phyloP scores from a whole-genome alignment of 768 basidiomycete species.

The Chalciporus sphaerocephalus region DNA sequence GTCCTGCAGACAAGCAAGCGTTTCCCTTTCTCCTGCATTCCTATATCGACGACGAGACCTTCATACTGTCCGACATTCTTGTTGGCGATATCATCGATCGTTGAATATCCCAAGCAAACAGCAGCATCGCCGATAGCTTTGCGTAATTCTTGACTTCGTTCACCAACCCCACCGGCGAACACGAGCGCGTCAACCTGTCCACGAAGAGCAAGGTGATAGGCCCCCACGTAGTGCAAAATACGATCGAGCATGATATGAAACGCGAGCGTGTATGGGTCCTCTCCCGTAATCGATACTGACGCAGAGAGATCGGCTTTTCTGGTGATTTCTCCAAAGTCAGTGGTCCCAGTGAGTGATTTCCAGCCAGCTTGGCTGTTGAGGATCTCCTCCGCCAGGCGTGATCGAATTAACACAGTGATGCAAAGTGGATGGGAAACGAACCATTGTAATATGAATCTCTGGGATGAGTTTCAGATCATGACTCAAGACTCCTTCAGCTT shows the following conservation, averaged over 20 bases:
- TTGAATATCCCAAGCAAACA: constrained; percentile 57
- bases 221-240: constrained; percentile 65
- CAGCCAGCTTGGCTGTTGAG: constrained; percentile 75
- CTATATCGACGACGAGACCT: constrained; percentile 32
- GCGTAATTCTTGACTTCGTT: constrained; percentile 61
- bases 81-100: constrained; percentile 48
- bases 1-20: constrained; percentile 60
- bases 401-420: constrained; percentile 1
- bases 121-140: constrained; percentile 50
- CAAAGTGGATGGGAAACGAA: constrained; percentile 10
- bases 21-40: constrained; percentile 18
- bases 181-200: constrained; percentile 73
- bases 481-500: constrained; percentile 44
- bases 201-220: constrained; percentile 70
- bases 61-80: constrained; percentile 31
- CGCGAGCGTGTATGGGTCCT: constrained; percentile 51
- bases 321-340: constrained; percentile 74
- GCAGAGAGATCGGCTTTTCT: constrained; percentile 32
- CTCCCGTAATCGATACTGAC: constrained; percentile 18
- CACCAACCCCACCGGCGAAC: constrained; percentile 87
- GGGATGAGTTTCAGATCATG: constrained; percentile 46
- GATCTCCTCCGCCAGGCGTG: constrained; percentile 60
- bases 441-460: constrained; percentile 52
- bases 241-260: constrained; percentile 79
- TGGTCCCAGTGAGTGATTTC: constrained; percentile 73